Evolutionary conservation across 139 green algal genomes (phyloP), one percentile per base, ranked within the genome.

Genomic region (Marvania coccoides): DNA sequence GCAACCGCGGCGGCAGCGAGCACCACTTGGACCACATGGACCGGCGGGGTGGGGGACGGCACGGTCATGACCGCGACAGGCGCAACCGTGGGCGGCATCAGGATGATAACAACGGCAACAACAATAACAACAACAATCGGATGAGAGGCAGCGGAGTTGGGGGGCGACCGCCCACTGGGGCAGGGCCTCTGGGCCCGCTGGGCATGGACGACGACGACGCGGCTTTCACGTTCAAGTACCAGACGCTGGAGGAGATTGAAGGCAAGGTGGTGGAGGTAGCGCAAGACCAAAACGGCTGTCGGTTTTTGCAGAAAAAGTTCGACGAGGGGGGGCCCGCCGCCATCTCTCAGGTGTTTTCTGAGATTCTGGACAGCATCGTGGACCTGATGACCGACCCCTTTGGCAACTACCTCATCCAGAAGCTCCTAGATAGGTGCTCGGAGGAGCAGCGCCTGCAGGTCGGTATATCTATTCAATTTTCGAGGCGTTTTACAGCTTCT

Each of bases 341-440:
- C 39, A 83, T 98, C 13, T 75, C 73, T 24, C 36, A 71, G 30
- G 80, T 96, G 53, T 87, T 95, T 6, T 57, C 72, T 12, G 86
- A 94, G 75, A 79, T 95, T 13, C 71, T 88, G 70, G 83, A 82
- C 38, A 79, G 93, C 63, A 82, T 94, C 7, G 83, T 91, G 28
- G 84, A 93, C 57, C 85, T 99, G 14, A 99, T 99, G 94, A 84
- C 87, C 63, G 94, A 99, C 71, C 91, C 94, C n/a, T 99, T 99
- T 60, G 94, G 94, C 64, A 99, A 99, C 75, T 99, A 99, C 80
- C 85, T 99, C 36, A 88, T 98, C 40, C 94, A 99, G 80, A 98
- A 99, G 83, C 80, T 98, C 69, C 79, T 98, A 36, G 94, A 98
- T 69, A 66, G 90, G 7, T 98, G 92, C 81, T 89, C 67, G 13